Base-by-base conservation (phyloP, 2,329 filamentous ascomycete species). In the Ascocoryne sarcoides region DNA sequence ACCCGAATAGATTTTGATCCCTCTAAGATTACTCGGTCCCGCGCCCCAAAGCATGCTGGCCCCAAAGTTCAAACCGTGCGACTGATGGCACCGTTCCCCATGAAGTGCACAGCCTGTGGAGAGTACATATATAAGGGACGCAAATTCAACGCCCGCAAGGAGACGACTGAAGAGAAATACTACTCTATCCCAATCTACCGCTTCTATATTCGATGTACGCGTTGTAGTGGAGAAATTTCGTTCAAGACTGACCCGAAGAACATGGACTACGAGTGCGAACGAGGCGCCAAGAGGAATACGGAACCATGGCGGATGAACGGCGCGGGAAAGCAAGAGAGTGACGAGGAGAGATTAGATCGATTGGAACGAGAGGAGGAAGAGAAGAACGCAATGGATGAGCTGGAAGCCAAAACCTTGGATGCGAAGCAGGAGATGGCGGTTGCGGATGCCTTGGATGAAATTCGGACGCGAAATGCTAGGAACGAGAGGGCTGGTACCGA, bases 1-100 rank as follows among this genome's bases (percentile, higher is more conserved):
- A n/a, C n/a, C n/a, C n/a, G n/a, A n/a, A n/a, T n/a, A n/a, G 64
- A 96, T 62, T 98, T 96, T 64, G 92, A 98, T 63, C 90, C 90
- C 10, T 79, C 79, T 18, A 80, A 84, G 55, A 76, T 96, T 64
- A 72, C 73, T 18, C 79, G 85, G 14, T 74, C 74, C 32, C 79
- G 77, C 46, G 80, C 68, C 19, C 76, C 79, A 7, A 89, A 89
- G 60, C 68, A 77, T 41, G 73, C 75, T 5, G 89, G 86, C 0
- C 85, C 86, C 0, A 86, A 86, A 53, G 73, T 87, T 7, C 86
- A 93, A 57, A 87, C 82, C 0, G 88, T 96, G 39, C 82, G 89
- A 32, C 71, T 96, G 23, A 95, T 95, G 87, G 82, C 84, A 1
- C 86, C 87, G 3, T 92, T 89, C 64, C 78, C 73, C 37, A 86